Evolutionary conservation across 2,329 filamentous ascomycete genomes (phyloP).

Genomic region (Cryoendolithus antarcticus): DNA sequence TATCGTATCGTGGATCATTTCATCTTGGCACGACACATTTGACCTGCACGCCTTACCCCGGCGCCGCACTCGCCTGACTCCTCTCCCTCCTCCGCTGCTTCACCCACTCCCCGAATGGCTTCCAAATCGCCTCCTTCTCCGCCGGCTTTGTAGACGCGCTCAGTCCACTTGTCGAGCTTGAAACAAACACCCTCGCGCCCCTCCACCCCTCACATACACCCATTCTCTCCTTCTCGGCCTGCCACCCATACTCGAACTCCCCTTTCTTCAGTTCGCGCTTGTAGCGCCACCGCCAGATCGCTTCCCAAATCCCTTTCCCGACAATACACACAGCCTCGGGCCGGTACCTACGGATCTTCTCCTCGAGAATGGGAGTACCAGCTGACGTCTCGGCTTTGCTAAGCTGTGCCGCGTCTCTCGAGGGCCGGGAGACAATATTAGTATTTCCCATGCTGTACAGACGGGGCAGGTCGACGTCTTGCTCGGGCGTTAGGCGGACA

Average conservation of each 20-base stretch:
- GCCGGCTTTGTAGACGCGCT: slow-evolving; percentile 59
- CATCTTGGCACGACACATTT: too few relatives aligned
- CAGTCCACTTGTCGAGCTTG: slow-evolving; percentile 79
- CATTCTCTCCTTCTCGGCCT: slow-evolving; percentile 53
- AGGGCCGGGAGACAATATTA: slow-evolving; percentile 74
- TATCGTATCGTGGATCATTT: too few relatives aligned
- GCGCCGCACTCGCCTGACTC: neutral
- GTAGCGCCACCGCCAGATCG: slow-evolving; percentile 62
- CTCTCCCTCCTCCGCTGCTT: slow-evolving; percentile 40
- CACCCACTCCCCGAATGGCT: slow-evolving; percentile 74
- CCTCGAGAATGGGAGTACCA: slow-evolving; percentile 61
- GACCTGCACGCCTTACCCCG: too few relatives aligned
- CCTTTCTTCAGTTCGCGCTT: slow-evolving; percentile 47
- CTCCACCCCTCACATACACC: slow-evolving; percentile 48
- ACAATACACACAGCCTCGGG: slow-evolving; percentile 71
- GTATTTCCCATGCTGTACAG: slow-evolving; percentile 71
- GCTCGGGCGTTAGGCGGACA: slow-evolving; percentile 42
- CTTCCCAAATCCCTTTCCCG: slow-evolving; percentile 82
- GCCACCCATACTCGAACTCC: slow-evolving; percentile 79
- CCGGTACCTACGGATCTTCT: slow-evolving; percentile 55
- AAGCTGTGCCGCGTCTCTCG: slow-evolving; percentile 66
- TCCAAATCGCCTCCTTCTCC: slow-evolving; percentile 83
- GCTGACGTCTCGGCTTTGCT: slow-evolving; percentile 65
- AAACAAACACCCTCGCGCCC: slow-evolving; percentile 78
- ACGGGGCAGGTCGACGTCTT: slow-evolving; percentile 56